Evolutionary conservation across 163 green algal species (phyloP).

Genomic region (Chloromonas sp.): DNA sequence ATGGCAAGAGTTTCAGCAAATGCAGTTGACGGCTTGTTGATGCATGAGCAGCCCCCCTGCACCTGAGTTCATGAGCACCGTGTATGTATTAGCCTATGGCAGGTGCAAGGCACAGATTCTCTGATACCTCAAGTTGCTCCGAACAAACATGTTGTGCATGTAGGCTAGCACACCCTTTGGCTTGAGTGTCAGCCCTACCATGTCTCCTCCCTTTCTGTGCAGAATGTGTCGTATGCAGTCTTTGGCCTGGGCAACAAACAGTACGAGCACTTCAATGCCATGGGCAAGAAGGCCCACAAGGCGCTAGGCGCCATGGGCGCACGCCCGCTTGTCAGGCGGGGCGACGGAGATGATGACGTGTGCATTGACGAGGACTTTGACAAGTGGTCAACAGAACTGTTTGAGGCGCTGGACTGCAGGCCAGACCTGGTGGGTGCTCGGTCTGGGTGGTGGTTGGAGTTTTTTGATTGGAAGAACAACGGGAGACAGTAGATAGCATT

Average conservation of each 20-base stretch:
- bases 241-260: slow-evolving; percentile 96
- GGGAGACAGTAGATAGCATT: neutral
- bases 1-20: no score
- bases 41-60: no score
- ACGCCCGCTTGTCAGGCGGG: slow-evolving; percentile 40
- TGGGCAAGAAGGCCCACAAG: slow-evolving; percentile 77
- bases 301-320: slow-evolving; percentile 62
- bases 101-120: no score
- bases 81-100: no score
- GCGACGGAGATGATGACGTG: slow-evolving; percentile 85
- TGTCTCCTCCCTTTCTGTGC: neutral
- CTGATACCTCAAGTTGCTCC: no score
- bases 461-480: neutral
- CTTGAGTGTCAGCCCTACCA: no score
- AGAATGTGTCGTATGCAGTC: slow-evolving; percentile 75
- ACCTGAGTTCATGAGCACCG: no score
- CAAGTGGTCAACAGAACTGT: slow-evolving; percentile 58
- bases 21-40: no score
- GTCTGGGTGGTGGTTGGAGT: neutral
- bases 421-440: slow-evolving; percentile 42
- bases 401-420: slow-evolving; percentile 48
- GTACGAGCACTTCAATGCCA: slow-evolving; percentile 96
- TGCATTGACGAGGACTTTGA: slow-evolving; percentile 92
- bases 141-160: no score
- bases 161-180: no score